Conservation (phyloP, 768 basidiomycete genomes). For the Russula earlei region DNA sequence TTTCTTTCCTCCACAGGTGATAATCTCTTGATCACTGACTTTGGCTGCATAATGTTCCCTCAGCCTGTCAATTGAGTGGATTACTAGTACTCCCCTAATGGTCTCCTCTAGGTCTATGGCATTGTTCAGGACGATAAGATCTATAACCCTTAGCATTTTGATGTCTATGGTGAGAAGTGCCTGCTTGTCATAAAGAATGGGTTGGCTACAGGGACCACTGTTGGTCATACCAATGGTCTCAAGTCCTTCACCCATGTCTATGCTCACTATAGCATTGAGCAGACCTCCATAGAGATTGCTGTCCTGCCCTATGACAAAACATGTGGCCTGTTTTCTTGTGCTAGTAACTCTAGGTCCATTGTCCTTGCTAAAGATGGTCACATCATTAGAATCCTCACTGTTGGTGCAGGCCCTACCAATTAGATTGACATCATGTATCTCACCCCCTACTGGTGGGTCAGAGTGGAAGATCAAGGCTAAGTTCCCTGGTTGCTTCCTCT, state of each 20-base stretch:
- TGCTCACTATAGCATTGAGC: not conserved
- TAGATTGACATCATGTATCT: not conserved
- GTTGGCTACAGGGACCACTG: not conserved
- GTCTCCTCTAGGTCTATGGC: not conserved
- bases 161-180: not conserved
- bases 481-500: too few relatives aligned
- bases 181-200: not conserved
- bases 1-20: slow-evolving; percentile 21
- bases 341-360: not conserved
- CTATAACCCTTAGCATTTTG: not conserved
- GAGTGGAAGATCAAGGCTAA: not conserved
- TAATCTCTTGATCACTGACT: slow-evolving; percentile 22
- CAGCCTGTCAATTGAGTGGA: not conserved
- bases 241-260: not conserved
- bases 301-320: not conserved
- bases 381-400: not conserved
- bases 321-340: not conserved
- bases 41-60: not conserved
- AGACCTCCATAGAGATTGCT: not conserved
- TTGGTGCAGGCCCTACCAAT: not conserved
- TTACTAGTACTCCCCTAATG: not conserved
- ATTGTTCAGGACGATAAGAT: not conserved
- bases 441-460: not conserved
- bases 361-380: not conserved
- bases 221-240: not conserved